Percentiles rank a stretch among this genome's conserved stretches.
Evolutionary conservation across 495 filamentous ascomycete genomes (phyloP).

Genomic region (Neurospora sp.): DNA sequence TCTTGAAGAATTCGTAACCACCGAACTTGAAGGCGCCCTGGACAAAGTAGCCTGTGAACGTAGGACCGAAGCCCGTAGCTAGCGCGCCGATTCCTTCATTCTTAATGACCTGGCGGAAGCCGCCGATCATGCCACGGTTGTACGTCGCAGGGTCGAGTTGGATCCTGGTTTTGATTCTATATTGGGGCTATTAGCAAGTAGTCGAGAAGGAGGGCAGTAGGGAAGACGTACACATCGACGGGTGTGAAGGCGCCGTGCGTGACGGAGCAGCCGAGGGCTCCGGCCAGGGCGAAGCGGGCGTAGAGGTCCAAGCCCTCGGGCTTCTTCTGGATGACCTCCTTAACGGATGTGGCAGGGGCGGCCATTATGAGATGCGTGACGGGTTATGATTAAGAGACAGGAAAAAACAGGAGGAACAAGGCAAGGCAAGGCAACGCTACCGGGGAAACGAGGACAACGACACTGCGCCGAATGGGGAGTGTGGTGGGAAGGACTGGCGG

Average conservation of each 20-base stretch:
- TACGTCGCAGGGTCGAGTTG: constrained; percentile 63
- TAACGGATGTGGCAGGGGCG: neutral
- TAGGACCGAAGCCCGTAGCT: constrained; percentile 62
- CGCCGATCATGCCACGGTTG: constrained; percentile 61
- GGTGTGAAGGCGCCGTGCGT: constrained; percentile 76
- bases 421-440: neutral
- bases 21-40: constrained; percentile 74
- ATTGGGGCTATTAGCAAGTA: constrained; percentile 10
- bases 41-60: constrained; percentile 63
- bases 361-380: neutral
- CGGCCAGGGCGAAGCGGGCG: constrained; percentile 68
- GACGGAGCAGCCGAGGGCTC: constrained; percentile 74
- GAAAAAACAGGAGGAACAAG: neutral
- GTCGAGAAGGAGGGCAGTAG: neutral
- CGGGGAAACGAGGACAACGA: neutral
- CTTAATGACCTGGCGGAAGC: constrained; percentile 56
- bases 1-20: constrained; percentile 70
- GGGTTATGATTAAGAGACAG: neutral
- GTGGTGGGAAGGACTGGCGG: neutral
- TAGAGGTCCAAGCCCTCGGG: constrained; percentile 1
- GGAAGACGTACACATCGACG: constrained; percentile 70
- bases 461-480: neutral
- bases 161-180: constrained; percentile 65
- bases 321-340: neutral
- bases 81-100: constrained; percentile 62